phyloP scores from a whole-genome alignment of 306 rosid species.

The Prinsepia uniflora region DNA sequence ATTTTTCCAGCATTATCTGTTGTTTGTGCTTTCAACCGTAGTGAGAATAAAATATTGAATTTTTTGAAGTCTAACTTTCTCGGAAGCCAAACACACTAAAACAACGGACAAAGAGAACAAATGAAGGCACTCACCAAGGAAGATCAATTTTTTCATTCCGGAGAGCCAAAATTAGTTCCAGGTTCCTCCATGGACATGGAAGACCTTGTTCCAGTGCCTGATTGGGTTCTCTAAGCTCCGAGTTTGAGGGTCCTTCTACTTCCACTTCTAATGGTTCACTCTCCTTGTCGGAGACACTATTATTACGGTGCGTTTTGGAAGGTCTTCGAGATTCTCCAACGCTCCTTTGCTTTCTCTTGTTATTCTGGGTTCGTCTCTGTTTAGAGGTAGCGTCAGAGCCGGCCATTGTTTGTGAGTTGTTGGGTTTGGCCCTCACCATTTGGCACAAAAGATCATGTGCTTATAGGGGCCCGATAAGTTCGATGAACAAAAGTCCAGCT shows the following conservation, averaged over 20 bases:
- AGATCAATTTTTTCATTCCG: slow-evolving; percentile 52
- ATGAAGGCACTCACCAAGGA: slow-evolving; percentile 44
- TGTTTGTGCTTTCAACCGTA: neutral
- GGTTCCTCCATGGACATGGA: slow-evolving; percentile 67
- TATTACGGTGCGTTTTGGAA: slow-evolving; percentile 41
- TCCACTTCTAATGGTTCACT: slow-evolving; percentile 14
- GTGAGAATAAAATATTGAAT: too few relatives aligned
- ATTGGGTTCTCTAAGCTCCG: slow-evolving; percentile 12
- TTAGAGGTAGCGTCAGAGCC: slow-evolving; percentile 26
- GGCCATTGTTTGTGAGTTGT: slow-evolving; percentile 18
- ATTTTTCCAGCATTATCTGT: neutral
- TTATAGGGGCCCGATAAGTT: too few relatives aligned
- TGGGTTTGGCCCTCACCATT: too few relatives aligned
- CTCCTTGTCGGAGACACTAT: slow-evolving; percentile 18
- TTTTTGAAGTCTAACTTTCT: neutral
- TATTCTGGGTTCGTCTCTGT: slow-evolving; percentile 22
- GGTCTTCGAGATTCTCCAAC: slow-evolving; percentile 21
- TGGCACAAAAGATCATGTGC: too few relatives aligned
- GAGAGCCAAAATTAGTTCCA: slow-evolving; percentile 55
- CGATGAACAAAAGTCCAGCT: too few relatives aligned
- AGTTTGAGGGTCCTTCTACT: slow-evolving; percentile 9
- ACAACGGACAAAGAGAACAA: neutral
- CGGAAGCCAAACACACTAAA: slow-evolving; percentile 9
- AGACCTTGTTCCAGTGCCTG: slow-evolving; percentile 14
- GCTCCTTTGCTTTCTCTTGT: slow-evolving; percentile 39